Evolutionary conservation across 106 monocot genomes (phyloP), one percentile per base, ranked within the genome.

Genomic region (Cymbidium sinense): DNA sequence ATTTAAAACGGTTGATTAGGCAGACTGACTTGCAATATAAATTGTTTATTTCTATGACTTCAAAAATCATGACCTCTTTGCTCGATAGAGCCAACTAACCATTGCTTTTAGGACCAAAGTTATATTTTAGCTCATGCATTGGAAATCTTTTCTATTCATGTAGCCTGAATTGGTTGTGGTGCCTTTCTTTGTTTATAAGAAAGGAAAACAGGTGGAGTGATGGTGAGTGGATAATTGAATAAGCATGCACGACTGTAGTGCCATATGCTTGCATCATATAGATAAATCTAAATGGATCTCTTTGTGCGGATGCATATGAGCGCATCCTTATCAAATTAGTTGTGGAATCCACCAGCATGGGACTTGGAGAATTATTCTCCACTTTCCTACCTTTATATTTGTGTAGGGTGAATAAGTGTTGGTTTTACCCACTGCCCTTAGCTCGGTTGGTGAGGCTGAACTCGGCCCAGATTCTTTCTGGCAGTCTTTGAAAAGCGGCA

Each of bases 321-420:
- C 30, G 30, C 15, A 67, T 67, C 12, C 33, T 67, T 33, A 67
- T 67, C 33, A 67, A 31, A 33, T 33, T 67, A 31, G 67, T 34
- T 67, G 67, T 67, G 67, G 67, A 67, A 67, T 33, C 67, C 33
- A 67, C 67, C 67, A 67, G 17, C 15, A 58, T 67, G 31, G 31
- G 25, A 33, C 67, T 13, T 67, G 29, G 67, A 67, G 17, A 67
- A 67, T 31, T 15, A 67, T 30, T 67, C 15, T 30, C 61, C 61
- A 62, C 61, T 62, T 62, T 25, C 61, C 27, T 7, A 25, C 6
- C 9, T 62, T 62, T 62, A 7, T 25, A 62, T 25, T 62, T 62
- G 27, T 62, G 17, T 47, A 15, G 47, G 11, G 47, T 47, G 13
- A 47, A 47, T 17, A 47, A 15, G 47, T 2, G 13, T 47, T 47